Evolutionary conservation across 345 rosid species (phyloP).

Genomic region (Reutealis trisperma): DNA sequence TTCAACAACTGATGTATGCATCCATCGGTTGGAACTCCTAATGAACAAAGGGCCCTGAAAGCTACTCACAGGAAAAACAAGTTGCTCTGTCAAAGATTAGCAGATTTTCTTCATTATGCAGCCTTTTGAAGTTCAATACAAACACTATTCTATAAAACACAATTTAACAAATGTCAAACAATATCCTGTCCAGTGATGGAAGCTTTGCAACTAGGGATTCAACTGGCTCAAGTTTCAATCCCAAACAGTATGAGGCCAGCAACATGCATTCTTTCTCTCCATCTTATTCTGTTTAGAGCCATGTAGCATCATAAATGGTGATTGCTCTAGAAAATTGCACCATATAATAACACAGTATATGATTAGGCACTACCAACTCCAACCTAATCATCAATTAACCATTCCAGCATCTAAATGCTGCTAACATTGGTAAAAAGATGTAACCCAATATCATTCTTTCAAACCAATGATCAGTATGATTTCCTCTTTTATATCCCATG

Average conservation of each 20-base stretch:
- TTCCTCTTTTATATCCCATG: not conserved
- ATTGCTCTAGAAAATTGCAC: not conserved
- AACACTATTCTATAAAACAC: not conserved
- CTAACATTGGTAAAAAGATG: not conserved
- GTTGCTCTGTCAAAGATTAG: slow-evolving; percentile 3
- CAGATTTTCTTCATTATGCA: no score
- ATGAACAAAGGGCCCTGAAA: slow-evolving; percentile 32
- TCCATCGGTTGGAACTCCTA: slow-evolving; percentile 23
- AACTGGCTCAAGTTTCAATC: not conserved
- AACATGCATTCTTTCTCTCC: not conserved
- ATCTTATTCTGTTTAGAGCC: not conserved
- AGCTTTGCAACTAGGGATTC: not conserved
- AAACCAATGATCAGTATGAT: not conserved
- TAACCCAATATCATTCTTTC: not conserved
- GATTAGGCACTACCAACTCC: not conserved
- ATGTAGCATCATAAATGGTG: not conserved
- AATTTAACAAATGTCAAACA: not conserved
- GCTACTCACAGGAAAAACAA: slow-evolving; percentile 13
- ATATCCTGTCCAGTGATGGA: not conserved
- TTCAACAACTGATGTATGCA: slow-evolving; percentile 22
- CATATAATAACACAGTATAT: not conserved
- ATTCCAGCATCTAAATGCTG: not conserved
- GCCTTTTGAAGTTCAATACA: not conserved
- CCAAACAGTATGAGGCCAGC: not conserved
- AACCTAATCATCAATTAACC: not conserved